phyloP scores from a whole-genome alignment of 108 stramenopile genomes.

The Stephanodiscus minutulus region DNA sequence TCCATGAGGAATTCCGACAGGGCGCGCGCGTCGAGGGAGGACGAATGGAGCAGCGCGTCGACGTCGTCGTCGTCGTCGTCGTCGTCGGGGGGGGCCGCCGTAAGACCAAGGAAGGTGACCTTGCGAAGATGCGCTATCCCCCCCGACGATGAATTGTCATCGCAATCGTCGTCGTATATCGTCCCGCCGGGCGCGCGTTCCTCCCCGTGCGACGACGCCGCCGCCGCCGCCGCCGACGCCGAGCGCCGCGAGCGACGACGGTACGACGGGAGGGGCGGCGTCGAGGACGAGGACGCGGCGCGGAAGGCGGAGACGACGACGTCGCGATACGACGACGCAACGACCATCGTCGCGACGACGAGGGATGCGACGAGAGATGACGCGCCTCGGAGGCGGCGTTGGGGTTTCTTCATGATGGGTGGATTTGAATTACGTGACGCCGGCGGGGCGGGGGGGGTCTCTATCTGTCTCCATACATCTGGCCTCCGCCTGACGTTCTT shows the following conservation, averaged over 20 bases:
- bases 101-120: constrained; percentile 33
- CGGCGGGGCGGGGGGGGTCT: no score
- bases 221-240: background rate
- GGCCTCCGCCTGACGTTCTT: no score
- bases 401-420: background rate
- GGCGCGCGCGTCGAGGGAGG: constrained; percentile 24
- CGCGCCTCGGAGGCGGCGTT: background rate
- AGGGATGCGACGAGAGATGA: background rate
- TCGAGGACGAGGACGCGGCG: background rate
- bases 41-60: background rate
- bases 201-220: background rate
- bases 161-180: constrained; percentile 55
- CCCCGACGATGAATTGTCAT: constrained; percentile 61
- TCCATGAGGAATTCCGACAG: constrained; percentile 85
- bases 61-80: constrained; percentile 5
- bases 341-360: constrained; percentile 1
- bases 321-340: background rate
- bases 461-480: no score
- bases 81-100: constrained; percentile 10
- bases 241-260: background rate
- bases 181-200: constrained; percentile 28
- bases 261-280: no score
- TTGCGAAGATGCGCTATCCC: constrained; percentile 30
- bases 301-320: background rate
- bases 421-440: no score